Percentiles rank a stretch among this genome's conserved stretches.
These are phyloP conservation scores for Mangifera indica DNA, from an alignment of 345 rosid species.

Conservation along the genomic window DNA sequence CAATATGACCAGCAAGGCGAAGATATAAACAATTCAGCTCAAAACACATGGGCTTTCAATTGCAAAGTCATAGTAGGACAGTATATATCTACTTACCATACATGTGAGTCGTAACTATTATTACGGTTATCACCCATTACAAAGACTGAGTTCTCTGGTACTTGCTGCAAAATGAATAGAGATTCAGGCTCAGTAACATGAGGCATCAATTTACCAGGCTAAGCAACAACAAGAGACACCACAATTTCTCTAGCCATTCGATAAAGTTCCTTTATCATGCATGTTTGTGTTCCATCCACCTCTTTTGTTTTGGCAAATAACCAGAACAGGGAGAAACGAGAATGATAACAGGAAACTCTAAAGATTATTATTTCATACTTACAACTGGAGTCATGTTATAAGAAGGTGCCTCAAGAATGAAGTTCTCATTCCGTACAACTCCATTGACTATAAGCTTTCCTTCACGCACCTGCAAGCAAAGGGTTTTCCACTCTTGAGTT, in stretches of 20 bases:
- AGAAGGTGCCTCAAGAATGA: conserved; percentile 68
- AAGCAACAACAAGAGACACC: conserved; percentile 6
- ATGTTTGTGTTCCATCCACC: neutral
- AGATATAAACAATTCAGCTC: neutral
- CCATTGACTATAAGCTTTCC: conserved; percentile 86
- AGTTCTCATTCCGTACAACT: conserved; percentile 58
- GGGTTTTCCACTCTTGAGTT: conserved; percentile 1
- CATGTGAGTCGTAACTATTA: conserved; percentile 93
- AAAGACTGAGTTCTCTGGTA: conserved; percentile 77
- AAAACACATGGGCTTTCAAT: neutral
- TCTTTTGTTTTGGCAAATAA: neutral
- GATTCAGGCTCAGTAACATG: neutral
- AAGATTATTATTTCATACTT: conserved; percentile 32
- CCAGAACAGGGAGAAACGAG: neutral
- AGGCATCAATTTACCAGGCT: conserved; percentile 2
- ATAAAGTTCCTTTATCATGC: neutral
- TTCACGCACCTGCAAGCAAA: conserved; percentile 51
- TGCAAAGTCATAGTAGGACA: neutral
- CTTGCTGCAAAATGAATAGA: conserved; percentile 42
- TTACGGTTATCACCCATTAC: conserved; percentile 99
- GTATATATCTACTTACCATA: conserved; percentile 59
- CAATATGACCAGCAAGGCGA: conserved; percentile 6
- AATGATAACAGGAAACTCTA: neutral
- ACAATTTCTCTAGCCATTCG: neutral
- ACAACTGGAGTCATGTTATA: conserved; percentile 82